phyloP scores from a whole-genome alignment of 2,329 filamentous ascomycete genomes.

The Alternaria incomplexa region DNA sequence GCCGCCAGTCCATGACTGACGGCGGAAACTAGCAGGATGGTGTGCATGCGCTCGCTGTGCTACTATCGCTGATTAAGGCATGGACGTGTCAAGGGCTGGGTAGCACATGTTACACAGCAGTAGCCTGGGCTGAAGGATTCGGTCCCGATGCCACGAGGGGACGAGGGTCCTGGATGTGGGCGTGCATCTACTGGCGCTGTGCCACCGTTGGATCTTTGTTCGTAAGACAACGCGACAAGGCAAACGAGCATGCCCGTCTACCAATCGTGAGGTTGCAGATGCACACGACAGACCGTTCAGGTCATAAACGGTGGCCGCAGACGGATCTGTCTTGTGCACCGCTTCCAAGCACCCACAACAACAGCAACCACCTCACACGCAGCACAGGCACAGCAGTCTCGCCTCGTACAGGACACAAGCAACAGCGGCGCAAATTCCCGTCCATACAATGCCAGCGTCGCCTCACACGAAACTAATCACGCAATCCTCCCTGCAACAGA shows the following conservation, averaged over 20 bases:
- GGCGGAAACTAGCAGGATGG: constrained; percentile 43
- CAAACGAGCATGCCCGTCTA: not conserved
- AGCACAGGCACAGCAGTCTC: not conserved
- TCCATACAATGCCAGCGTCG: not conserved
- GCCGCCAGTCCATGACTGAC: constrained; percentile 34
- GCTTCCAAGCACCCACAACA: constrained; percentile 1
- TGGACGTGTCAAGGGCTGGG: constrained; percentile 27
- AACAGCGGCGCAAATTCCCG: not conserved
- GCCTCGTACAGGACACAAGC: constrained; percentile 3
- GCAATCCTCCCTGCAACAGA: constrained; percentile 7
- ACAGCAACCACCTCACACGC: not conserved
- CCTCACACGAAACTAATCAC: constrained; percentile 7
- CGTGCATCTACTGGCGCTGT: constrained; percentile 6
- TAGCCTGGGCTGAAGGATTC: constrained; percentile 21
- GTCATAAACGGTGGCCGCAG: not conserved
- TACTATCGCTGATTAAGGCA: constrained; percentile 32
- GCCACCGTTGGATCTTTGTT: constrained; percentile 7
- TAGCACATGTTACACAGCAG: constrained; percentile 39
- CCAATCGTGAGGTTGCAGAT: not conserved
- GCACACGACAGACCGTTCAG: not conserved
- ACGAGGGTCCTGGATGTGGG: constrained; percentile 11
- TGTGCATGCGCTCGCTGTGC: constrained; percentile 27
- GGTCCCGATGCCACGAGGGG: constrained; percentile 17
- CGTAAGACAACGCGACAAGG: constrained; percentile 5
- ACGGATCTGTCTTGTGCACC: not conserved